phyloP scores from a whole-genome alignment of 192 early-diverging fungal genomes.

The Pecoramyces ruminantium region DNA sequence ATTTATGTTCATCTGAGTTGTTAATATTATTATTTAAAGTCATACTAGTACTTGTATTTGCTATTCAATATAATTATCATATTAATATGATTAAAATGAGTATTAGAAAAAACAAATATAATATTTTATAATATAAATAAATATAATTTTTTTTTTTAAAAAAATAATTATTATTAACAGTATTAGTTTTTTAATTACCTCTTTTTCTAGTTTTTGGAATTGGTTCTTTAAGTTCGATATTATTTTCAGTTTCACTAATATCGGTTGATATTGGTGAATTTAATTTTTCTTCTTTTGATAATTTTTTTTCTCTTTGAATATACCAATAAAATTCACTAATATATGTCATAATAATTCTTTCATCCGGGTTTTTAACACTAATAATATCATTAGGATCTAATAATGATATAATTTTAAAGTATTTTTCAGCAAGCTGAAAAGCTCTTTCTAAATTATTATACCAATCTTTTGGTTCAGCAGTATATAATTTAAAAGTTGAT shows the following conservation, averaged over 20 bases:
- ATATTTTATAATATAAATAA: too few species aligned
- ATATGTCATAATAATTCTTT: slow-evolving; percentile 16
- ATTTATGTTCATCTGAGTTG: background rate
- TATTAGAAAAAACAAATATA: too few species aligned
- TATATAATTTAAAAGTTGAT: background rate
- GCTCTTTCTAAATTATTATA: slow-evolving; percentile 5
- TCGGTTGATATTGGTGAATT: background rate
- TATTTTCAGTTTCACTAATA: background rate
- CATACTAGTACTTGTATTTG: background rate
- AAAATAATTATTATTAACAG: too few species aligned
- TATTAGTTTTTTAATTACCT: background rate
- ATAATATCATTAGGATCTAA: slow-evolving; percentile 10
- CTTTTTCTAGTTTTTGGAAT: background rate
- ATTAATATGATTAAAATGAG: too few species aligned
- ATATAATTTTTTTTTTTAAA: too few species aligned
- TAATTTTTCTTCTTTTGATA: background rate
- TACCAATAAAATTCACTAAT: slow-evolving; percentile 1
- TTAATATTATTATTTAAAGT: background rate
- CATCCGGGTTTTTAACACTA: slow-evolving; percentile 9
- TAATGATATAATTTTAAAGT: slow-evolving; percentile 6
- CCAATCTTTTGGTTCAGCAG: slow-evolving; percentile 8
- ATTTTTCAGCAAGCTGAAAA: slow-evolving; percentile 8
- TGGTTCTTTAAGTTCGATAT: background rate
- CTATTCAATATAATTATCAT: too few species aligned
- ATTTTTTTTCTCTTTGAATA: background rate